A percentile compares a stretch with the other conserved stretches of the same genome.
Evolutionary conservation across 345 rosid genomes (phyloP).

Genomic region (Eutrema yunnanense): DNA sequence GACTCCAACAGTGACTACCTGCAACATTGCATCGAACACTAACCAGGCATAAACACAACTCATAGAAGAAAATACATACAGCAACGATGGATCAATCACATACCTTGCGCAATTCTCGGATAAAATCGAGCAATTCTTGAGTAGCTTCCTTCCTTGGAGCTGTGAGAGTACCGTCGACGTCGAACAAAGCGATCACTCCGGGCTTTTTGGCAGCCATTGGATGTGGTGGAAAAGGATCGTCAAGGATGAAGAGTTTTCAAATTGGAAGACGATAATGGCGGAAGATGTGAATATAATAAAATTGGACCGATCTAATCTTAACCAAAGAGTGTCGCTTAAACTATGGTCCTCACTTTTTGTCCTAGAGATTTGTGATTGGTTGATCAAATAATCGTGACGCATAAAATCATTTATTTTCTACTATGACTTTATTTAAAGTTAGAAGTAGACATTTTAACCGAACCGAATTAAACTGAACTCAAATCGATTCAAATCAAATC

Average conservation of each 20-base stretch:
- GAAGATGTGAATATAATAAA: slow-evolving; percentile 13
- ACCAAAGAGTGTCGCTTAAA: slow-evolving; percentile 25
- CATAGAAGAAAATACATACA: not conserved
- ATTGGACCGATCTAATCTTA: slow-evolving; percentile 21
- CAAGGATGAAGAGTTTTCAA: not conserved
- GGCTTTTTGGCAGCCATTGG: slow-evolving; percentile 46
- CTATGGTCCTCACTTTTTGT: slow-evolving; percentile 23
- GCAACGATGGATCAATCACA: not conserved
- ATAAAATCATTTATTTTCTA: not conserved
- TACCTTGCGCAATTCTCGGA: slow-evolving; percentile 73
- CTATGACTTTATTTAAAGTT: not conserved
- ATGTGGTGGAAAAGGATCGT: slow-evolving; percentile 1
- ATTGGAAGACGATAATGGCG: slow-evolving; percentile 16
- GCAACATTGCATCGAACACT: slow-evolving; percentile 23
- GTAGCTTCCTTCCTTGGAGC: slow-evolving; percentile 85
- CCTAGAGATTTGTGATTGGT: slow-evolving; percentile 28
- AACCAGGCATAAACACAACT: not conserved
- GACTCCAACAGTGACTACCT: slow-evolving; percentile 87
- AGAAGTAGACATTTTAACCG: too few relatives aligned
- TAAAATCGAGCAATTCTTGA: slow-evolving; percentile 53
- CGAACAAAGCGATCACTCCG: slow-evolving; percentile 86
- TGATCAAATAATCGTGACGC: slow-evolving; percentile 5
- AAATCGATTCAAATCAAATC: too few relatives aligned
- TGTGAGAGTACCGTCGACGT: slow-evolving; percentile 97
- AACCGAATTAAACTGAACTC: too few relatives aligned